A percentile compares a stretch with the other conserved stretches of the same genome.
Conservation (phyloP, 306 rosid genomes). For the Prosopis cineraria region DNA sequence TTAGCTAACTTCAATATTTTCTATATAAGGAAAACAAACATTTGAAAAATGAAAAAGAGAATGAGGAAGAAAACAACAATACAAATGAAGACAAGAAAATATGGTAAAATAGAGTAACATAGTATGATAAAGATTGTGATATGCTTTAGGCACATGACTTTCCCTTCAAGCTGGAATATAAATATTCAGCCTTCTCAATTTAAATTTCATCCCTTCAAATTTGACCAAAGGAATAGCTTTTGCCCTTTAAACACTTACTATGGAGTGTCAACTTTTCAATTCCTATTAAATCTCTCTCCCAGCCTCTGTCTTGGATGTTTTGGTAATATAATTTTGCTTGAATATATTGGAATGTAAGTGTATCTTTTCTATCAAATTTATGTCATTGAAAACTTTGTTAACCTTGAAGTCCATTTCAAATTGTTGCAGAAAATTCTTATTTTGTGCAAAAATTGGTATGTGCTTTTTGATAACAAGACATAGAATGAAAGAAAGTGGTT, state of each 20-base stretch:
- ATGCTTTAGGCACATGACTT: background rate
- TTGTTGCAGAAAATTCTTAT: conserved; percentile 57
- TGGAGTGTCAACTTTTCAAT: background rate
- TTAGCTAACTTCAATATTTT: background rate
- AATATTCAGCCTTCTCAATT: background rate
- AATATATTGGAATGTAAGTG: background rate
- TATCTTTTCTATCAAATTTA: background rate
- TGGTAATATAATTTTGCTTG: background rate
- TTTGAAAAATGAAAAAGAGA: background rate
- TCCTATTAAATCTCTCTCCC: background rate
- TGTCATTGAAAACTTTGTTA: background rate
- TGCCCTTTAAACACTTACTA: background rate
- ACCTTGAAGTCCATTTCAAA: conserved; percentile 20
- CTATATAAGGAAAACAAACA: background rate
- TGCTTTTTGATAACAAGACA: no score
- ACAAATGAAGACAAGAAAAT: background rate
- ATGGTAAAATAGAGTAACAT: background rate
- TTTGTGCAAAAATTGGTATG: conserved; percentile 61
- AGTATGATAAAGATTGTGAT: background rate
- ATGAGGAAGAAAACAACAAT: background rate
- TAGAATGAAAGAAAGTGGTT: conserved; percentile 52
- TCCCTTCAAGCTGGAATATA: background rate
- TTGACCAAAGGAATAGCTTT: background rate
- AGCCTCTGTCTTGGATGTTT: background rate
- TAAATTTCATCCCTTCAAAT: background rate